These are phyloP conservation scores for Myriosclerotinia curreyana DNA, from an alignment of 2,329 filamentous ascomycete genomes.

Conservation along the genomic window DNA sequence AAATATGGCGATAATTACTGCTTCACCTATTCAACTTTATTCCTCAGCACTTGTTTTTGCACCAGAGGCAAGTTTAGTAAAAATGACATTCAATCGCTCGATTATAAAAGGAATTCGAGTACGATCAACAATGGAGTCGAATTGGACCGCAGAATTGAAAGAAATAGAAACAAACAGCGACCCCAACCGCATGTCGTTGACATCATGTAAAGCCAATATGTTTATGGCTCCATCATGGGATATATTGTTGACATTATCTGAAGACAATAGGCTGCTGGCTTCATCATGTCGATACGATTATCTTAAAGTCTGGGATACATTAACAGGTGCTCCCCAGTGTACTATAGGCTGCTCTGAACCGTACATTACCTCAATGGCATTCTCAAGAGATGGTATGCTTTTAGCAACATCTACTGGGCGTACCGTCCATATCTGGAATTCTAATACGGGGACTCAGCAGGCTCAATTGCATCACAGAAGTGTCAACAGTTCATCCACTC, in stretches of 20 bases:
- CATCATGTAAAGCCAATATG: no score
- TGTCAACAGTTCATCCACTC: no score
- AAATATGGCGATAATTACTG: constrained; percentile 26
- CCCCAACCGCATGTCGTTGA: no score
- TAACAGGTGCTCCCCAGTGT: neutral
- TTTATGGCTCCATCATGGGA: no score
- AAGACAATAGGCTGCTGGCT: neutral
- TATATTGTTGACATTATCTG: neutral
- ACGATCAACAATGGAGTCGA: constrained; percentile 14
- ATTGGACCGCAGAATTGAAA: constrained; percentile 18
- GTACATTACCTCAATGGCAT: neutral
- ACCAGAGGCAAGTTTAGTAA: constrained; percentile 35
- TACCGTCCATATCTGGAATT: neutral
- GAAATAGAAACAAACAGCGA: no score
- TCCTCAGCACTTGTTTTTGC: constrained; percentile 38
- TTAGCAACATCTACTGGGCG: neutral
- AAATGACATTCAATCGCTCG: constrained; percentile 23
- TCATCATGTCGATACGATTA: neutral
- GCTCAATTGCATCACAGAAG: neutral
- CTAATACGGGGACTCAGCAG: neutral
- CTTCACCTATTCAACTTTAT: constrained; percentile 39
- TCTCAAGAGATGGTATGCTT: neutral
- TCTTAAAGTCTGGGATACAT: neutral
- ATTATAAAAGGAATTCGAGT: constrained; percentile 17
- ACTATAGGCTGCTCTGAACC: neutral